Percentiles rank a stretch among this genome's conserved stretches.
Conservation (phyloP, 148 eudicot species). For the Dianthus caryophyllus region DNA sequence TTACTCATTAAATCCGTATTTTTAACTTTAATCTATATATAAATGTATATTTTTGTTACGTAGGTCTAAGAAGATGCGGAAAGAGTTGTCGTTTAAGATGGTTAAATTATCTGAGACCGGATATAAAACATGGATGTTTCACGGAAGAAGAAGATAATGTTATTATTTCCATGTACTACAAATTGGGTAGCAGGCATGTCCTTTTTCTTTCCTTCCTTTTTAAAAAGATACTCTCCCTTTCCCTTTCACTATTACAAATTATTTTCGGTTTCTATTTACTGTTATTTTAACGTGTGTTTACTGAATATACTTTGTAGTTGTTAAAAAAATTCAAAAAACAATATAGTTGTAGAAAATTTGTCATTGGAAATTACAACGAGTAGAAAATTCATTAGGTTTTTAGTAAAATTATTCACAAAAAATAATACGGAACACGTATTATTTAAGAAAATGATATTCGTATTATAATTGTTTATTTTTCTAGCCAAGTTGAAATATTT, state of each 20-base stretch:
- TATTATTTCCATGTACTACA: constrained; percentile 46
- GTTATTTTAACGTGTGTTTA: no score
- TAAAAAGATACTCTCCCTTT: not conserved
- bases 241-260: no score
- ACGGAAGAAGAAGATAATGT: constrained; percentile 55
- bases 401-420: no score
- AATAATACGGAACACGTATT: no score
- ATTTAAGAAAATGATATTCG: no score
- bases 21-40: no score
- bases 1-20: not conserved
- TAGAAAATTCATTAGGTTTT: no score
- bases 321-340: no score
- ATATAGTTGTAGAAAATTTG: no score
- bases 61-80: constrained; percentile 66
- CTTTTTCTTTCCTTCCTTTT: not conserved
- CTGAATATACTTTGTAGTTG: no score
- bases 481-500: constrained; percentile 6
- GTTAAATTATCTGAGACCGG: constrained; percentile 74
- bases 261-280: not conserved
- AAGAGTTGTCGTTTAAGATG: constrained; percentile 73
- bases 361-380: no score
- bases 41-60: not conserved
- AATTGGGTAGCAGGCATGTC: constrained; percentile 63
- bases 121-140: constrained; percentile 62
- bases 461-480: no score